phyloP scores from a whole-genome alignment of 305 asterid genomes.

The Ajuga reptans region DNA sequence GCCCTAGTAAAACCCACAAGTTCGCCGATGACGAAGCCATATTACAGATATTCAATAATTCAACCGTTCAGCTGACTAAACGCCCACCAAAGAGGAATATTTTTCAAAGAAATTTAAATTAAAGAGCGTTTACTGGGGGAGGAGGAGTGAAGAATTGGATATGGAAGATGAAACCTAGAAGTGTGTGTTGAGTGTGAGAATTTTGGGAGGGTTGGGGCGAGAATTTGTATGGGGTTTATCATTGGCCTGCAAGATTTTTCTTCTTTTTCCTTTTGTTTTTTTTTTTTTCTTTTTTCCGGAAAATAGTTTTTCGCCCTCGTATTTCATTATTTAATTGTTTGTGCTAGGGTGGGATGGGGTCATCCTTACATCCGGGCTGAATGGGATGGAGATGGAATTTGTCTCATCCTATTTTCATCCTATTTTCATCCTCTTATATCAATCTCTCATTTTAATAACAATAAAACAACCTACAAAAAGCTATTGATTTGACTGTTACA shows the following conservation, averaged over 20 bases:
- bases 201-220: constrained; percentile 23
- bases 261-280: not conserved
- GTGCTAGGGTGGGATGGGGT: no score
- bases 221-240: constrained; percentile 23
- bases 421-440: no score
- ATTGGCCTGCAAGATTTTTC: not conserved
- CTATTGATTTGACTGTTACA: no score
- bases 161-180: constrained; percentile 22
- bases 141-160: not conserved
- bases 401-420: no score
- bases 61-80: constrained; percentile 10
- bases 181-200: not conserved
- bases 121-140: not conserved
- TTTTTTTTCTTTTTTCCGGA: not conserved
- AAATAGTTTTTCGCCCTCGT: not conserved
- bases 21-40: constrained; percentile 74
- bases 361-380: no score
- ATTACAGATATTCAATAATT: constrained; percentile 4
- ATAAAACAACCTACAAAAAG: no score
- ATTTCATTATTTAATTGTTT: no score
- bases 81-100: no score
- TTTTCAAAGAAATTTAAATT: not conserved
- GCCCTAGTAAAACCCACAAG: constrained; percentile 86
- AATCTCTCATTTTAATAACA: no score
- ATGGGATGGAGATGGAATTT: no score